Percentiles rank a stretch among this genome's conserved stretches.
These are phyloP conservation scores for Fusarium sulawesiense DNA, from an alignment of 2,329 filamentous ascomycete genomes.

Conservation along the genomic window DNA sequence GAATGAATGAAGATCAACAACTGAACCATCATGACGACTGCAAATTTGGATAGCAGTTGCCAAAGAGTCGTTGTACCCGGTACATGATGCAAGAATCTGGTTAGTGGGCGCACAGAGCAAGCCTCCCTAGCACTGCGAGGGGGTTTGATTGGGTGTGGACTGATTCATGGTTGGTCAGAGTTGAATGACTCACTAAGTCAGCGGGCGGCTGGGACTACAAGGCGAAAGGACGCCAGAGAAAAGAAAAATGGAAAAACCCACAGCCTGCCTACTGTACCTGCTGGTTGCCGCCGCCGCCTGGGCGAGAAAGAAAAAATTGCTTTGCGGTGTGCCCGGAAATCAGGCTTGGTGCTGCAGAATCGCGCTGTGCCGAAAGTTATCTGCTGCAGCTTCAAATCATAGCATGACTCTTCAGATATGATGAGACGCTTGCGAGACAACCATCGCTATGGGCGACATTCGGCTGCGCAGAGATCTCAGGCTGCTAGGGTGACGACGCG, in stretches of 20 bases:
- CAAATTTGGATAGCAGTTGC: slow-evolving; percentile 9
- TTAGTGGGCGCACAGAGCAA: slow-evolving; percentile 50
- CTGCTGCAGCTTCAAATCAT: slow-evolving; percentile 7
- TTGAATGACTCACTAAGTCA: slow-evolving; percentile 45
- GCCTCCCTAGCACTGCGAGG: slow-evolving; percentile 42
- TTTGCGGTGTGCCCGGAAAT: slow-evolving; percentile 32
- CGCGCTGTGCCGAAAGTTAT: slow-evolving; percentile 6
- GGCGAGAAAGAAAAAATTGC: slow-evolving; percentile 22
- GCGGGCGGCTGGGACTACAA: slow-evolving; percentile 34
- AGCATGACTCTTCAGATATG: slow-evolving; percentile 33
- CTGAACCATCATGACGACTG: slow-evolving; percentile 29
- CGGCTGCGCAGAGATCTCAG: slow-evolving; percentile 1
- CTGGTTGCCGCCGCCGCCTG: slow-evolving; percentile 21
- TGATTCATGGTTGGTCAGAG: slow-evolving; percentile 41
- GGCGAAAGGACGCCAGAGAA: slow-evolving; percentile 18
- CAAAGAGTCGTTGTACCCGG: slow-evolving; percentile 33
- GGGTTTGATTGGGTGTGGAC: slow-evolving; percentile 34
- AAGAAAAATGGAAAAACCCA: slow-evolving; percentile 42
- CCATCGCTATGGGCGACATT: slow-evolving; percentile 13
- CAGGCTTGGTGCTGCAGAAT: slow-evolving; percentile 17
- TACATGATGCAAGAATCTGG: slow-evolving; percentile 47
- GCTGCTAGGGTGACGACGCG: slow-evolving; percentile 34
- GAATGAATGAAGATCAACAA: slow-evolving; percentile 8
- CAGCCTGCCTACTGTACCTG: slow-evolving; percentile 18
- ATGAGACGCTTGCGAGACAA: slow-evolving; percentile 42